Evolutionary conservation across 495 filamentous ascomycete species (phyloP).

Genomic region (Thozetella sp.): DNA sequence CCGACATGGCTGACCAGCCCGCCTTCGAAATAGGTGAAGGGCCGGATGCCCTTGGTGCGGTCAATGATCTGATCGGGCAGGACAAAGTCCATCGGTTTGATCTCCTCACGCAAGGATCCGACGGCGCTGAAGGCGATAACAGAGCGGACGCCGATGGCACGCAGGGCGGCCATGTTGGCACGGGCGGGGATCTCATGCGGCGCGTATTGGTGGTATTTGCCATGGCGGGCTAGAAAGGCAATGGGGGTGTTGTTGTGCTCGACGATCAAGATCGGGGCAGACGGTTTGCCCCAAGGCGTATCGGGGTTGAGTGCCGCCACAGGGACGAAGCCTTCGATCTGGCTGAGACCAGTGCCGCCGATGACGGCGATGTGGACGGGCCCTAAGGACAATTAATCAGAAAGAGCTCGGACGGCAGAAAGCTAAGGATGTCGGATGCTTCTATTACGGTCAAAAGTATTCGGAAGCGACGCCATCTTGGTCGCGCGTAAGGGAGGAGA

Average conservation of each 20-base stretch:
- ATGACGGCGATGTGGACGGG: conserved; percentile 92
- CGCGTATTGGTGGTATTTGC: conserved; percentile 81
- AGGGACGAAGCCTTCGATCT: conserved; percentile 71
- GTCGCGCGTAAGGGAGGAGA: no score
- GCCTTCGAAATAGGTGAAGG: conserved; percentile 94
- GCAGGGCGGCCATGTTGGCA: conserved; percentile 94
- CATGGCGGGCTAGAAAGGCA: conserved; percentile 94
- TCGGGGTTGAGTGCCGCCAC: conserved; percentile 69
- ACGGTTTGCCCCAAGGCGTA: conserved; percentile 93
- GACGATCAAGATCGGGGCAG: conserved; percentile 88
- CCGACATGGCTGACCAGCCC: conserved; percentile 93
- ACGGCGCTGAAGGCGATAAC: conserved; percentile 96
- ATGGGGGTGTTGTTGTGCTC: conserved; percentile 80
- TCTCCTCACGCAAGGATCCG: conserved; percentile 86
- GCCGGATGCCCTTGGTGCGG: conserved; percentile 90
- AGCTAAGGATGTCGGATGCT: background rate
- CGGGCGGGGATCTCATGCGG: conserved; percentile 90
- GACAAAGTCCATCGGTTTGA: conserved; percentile 94
- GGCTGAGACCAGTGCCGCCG: conserved; percentile 88
- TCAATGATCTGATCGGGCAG: conserved; percentile 97
- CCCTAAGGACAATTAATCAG: conserved; percentile 46
- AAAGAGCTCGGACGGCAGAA: background rate
- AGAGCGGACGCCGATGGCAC: conserved; percentile 82
- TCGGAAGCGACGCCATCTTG: background rate
- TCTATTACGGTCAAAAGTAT: background rate